These are phyloP conservation scores for Talaromyces trachyspermus DNA, from an alignment of 495 filamentous ascomycete genomes.

Conservation along the genomic window DNA sequence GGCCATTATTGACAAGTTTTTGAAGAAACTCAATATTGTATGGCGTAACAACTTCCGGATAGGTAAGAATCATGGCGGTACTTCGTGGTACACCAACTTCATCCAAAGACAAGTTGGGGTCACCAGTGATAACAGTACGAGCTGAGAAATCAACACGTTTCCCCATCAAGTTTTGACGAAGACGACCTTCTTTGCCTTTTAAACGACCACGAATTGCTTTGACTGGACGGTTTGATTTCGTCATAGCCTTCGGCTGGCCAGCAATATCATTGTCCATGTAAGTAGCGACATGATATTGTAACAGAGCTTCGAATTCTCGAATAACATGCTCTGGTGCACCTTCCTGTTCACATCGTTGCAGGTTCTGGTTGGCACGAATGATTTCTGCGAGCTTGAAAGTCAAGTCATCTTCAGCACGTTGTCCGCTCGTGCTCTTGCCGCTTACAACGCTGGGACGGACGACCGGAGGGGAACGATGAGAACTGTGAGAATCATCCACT, in stretches of 20 bases:
- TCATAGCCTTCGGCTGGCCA: slow-evolving; percentile 87
- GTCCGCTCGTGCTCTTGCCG: slow-evolving; percentile 78
- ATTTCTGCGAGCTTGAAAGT: slow-evolving; percentile 98
- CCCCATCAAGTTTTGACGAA: slow-evolving; percentile 97
- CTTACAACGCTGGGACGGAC: slow-evolving; percentile 93
- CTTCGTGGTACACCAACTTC: slow-evolving; percentile 91
- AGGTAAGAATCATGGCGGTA: slow-evolving; percentile 85
- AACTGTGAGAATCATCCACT: slow-evolving; percentile 97
- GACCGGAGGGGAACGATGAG: slow-evolving; percentile 92
- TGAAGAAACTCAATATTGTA: slow-evolving; percentile 96
- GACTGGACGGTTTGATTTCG: slow-evolving; percentile 91
- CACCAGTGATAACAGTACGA: slow-evolving; percentile 97
- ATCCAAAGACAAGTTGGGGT: slow-evolving; percentile 91
- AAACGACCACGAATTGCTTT: slow-evolving; percentile 93
- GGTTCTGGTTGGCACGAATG: slow-evolving; percentile 93
- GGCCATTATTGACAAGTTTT: slow-evolving; percentile 80
- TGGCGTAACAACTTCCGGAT: slow-evolving; percentile 93
- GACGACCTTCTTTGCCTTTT: slow-evolving; percentile 96
- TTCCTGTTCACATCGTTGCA: slow-evolving; percentile 77
- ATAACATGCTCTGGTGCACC: slow-evolving; percentile 85
- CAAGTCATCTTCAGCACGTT: slow-evolving; percentile 94
- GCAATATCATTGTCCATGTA: slow-evolving; percentile 99
- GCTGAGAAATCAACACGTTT: slow-evolving; percentile 99
- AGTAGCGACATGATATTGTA: slow-evolving; percentile 98
- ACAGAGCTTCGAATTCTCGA: slow-evolving; percentile 77